Conservation (phyloP, 441 rosid genomes). For the Biscutella laevigata region DNA sequence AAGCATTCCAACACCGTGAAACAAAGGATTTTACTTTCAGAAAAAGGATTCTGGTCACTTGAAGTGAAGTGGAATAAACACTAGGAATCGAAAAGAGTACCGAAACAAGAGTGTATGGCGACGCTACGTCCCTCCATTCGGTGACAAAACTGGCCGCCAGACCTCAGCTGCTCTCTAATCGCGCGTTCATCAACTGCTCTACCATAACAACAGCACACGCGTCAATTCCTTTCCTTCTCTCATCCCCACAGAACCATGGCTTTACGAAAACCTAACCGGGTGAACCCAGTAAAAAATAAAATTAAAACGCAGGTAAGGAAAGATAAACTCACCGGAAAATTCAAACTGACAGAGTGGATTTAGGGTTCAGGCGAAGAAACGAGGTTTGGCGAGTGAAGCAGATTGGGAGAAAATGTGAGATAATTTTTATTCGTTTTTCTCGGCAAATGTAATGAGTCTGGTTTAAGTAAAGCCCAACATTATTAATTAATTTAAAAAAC, state of each 20-base stretch:
- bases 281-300: neutral
- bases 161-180: slow-evolving; percentile 56
- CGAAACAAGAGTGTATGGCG: slow-evolving; percentile 83
- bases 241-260: neutral
- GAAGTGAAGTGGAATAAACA: slow-evolving; percentile 21
- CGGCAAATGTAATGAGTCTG: slow-evolving; percentile 12
- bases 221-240: neutral
- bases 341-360: slow-evolving; percentile 6
- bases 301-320: neutral
- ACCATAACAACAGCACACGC: neutral
- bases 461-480: slow-evolving; percentile 8
- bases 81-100: slow-evolving; percentile 72
- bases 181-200: slow-evolving; percentile 50
- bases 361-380: slow-evolving; percentile 31
- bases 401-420: neutral
- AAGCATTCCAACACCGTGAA: neutral
- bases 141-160: slow-evolving; percentile 53
- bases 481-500: neutral
- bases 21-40: neutral
- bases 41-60: slow-evolving; percentile 15
- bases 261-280: slow-evolving; percentile 8
- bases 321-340: slow-evolving; percentile 24
- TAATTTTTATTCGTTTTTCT: slow-evolving; percentile 17
- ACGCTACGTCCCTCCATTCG: slow-evolving; percentile 99
- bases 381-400: slow-evolving; percentile 26